Base-by-base conservation (phyloP, 495 filamentous ascomycete species). In the Penicillium alfredii region DNA sequence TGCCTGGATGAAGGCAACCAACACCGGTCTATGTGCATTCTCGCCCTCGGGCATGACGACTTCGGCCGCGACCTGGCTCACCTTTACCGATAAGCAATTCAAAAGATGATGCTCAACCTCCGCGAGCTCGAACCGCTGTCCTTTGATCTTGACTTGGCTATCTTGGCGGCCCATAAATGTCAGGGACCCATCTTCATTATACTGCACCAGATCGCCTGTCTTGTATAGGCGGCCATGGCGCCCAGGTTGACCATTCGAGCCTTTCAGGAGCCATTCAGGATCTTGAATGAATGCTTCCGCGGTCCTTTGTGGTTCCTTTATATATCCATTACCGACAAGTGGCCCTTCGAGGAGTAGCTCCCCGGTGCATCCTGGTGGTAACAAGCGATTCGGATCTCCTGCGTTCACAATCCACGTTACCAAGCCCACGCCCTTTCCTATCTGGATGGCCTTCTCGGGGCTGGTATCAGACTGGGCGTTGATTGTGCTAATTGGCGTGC, bases 261-360 rank as follows among this genome's bases (percentile, higher is more conserved):
- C 21, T 4, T 22, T 20, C 8, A 24, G 34, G 1, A 72, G 61
- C 63, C 67, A 72, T 5, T 26, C 15, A 6, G 65, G 68, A 32
- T 38, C 30, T 3, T 56, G 36, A 15, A 72, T 55, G 35, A 69
- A 72, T 3, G 47, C 45, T 6, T 43, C 44, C 7, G 33, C 35
- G 14, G 69, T 71, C 36, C 60, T 63, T 8, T 47, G 47, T 2
- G 34, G 33, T 22, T 68, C 52, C 14, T 63, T 52, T 9, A 72
- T 42, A 44, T 73, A 74, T 3, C 58, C 53, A 21, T 48, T 40
- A 9, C 52, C 63, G 12, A 74, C 36, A 5, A 59, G 51, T n/a
- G 52, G 54, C 0, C 71, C 68, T 31, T 70, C 60, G 8, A 74
- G 39, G 6, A 67, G 42, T 8, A 74, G 36, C 42, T 73, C 71